These are phyloP conservation scores for Chrysoporthe puriensis DNA, from an alignment of 2,329 filamentous ascomycete species.

Conservation along the genomic window DNA sequence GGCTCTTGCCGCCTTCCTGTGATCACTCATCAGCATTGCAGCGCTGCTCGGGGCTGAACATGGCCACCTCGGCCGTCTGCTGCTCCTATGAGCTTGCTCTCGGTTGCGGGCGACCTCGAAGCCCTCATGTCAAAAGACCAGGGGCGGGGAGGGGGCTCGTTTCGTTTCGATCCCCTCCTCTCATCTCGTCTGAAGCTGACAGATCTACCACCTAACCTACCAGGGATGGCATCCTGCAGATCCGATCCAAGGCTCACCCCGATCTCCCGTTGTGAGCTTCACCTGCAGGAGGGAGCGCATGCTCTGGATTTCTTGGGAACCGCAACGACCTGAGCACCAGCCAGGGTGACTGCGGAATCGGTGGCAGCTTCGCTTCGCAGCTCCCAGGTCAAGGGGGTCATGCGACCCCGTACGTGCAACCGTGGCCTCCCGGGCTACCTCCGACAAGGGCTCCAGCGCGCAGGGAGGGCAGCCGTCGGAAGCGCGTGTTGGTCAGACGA, in stretches of 20 bases:
- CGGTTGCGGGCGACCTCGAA: neutral
- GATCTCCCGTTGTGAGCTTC: neutral
- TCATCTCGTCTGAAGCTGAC: slow-evolving; percentile 6
- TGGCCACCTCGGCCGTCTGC: neutral
- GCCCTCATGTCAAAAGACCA: neutral
- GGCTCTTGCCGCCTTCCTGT: neutral
- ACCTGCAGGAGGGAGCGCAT: neutral
- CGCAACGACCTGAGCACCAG: neutral
- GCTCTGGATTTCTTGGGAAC: neutral
- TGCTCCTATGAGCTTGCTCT: neutral
- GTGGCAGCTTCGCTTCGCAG: neutral
- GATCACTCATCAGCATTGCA: neutral
- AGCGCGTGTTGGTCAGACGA: neutral
- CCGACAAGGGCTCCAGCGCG: neutral
- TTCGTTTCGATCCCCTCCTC: neutral
- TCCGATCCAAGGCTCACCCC: neutral
- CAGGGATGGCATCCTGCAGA: slow-evolving; percentile 8
- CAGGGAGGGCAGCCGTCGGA: neutral
- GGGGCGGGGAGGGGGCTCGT: neutral
- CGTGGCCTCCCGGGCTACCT: neutral
- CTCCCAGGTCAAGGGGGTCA: neutral
- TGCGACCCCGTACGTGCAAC: neutral
- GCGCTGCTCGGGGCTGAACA: neutral
- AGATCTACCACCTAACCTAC: neutral
- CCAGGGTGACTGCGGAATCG: too few relatives aligned